Base-by-base conservation (phyloP, 371 early-diverging fungal species). In the Gilbertella persicaria region DNA sequence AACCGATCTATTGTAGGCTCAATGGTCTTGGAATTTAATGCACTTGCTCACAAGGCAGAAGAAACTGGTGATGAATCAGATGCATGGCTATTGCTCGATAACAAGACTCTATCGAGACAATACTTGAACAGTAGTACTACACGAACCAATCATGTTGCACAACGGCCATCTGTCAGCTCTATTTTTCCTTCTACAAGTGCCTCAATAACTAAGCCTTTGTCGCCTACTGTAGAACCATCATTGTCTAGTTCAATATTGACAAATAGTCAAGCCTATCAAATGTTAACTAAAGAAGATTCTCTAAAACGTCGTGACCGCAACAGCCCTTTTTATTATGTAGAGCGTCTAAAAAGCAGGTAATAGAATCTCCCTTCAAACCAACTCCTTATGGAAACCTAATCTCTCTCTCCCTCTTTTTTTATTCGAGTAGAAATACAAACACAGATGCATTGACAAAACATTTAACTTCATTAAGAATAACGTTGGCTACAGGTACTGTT, bases 1-100 rank as follows among this genome's bases (percentile, higher is more conserved):
- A 62, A 64, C 21, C 60, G 52, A 12, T 77, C 78, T 6, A 68
- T 67, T 33, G 78, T 77, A 0, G 73, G 78, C 0, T 77, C 78
- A 0, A 77, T 77, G 74, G 58, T 71, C 5, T 45, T 77, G n/a
- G 78, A 77, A 33, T 77, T 73, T 51, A 66, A 77, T 53, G 73
- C 74, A 5, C 55, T 77, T 21, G 69, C 78, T n/a, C 49, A 67
- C 33, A 65, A 71, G 12, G 39, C 46, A 17, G 57, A 46, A 10
- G 53, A 59, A 14, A 50, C 58, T 3, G 36, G 51, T 10, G 62
- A 66, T 25, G 66, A 64, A 19, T 66, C 74, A 12, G 36, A 62
- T 20, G 64, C 68, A 5, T 75, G 75, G 75, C 45, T 75, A 13
- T 40, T 75, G 12, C 42, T 75, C 0, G 72, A 71, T 24, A 71